Evolutionary conservation across 768 basidiomycete genomes (phyloP).

Genomic region (Amanita thiersii): DNA sequence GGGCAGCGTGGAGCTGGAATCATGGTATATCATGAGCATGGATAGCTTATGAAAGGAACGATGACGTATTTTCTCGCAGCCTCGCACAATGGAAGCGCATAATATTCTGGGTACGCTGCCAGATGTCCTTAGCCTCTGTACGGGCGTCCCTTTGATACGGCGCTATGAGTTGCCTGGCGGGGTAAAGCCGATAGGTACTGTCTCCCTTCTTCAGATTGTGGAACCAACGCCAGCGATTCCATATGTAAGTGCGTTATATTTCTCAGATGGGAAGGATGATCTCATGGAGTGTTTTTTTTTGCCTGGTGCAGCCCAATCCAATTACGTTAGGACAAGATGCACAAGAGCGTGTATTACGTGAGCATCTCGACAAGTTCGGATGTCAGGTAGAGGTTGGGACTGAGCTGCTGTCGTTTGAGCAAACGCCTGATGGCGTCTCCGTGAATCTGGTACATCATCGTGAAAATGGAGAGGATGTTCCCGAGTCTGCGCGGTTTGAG

Average conservation of each 20-base stretch:
- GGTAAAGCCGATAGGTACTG: background rate
- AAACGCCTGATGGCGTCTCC: conserved; percentile 26
- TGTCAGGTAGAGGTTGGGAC: conserved; percentile 34
- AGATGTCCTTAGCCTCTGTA: conserved; percentile 9
- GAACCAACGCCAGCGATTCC: conserved; percentile 13
- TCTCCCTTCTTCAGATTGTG: too few relatives aligned
- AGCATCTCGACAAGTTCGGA: conserved; percentile 21
- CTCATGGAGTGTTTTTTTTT: background rate
- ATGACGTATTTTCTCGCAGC: conserved; percentile 11
- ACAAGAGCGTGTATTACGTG: conserved; percentile 30
- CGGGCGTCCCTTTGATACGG: background rate
- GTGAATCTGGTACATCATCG: conserved; percentile 24
- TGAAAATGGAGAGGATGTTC: conserved; percentile 11
- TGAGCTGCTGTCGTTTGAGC: conserved; percentile 35
- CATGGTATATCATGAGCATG: conserved; percentile 10
- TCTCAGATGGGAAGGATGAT: background rate
- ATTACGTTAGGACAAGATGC: conserved; percentile 26
- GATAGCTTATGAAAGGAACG: background rate
- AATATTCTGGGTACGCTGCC: conserved; percentile 16
- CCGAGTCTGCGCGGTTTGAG: conserved; percentile 22
- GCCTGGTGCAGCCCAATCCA: conserved; percentile 19
- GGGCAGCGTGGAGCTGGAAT: conserved; percentile 18
- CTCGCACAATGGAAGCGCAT: conserved; percentile 18
- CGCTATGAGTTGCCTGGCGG: conserved; percentile 9
- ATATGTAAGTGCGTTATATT: conserved; percentile 9